phyloP scores from a whole-genome alignment of 495 filamentous ascomycete species.

The Podospora bellae-mahoneyi region DNA sequence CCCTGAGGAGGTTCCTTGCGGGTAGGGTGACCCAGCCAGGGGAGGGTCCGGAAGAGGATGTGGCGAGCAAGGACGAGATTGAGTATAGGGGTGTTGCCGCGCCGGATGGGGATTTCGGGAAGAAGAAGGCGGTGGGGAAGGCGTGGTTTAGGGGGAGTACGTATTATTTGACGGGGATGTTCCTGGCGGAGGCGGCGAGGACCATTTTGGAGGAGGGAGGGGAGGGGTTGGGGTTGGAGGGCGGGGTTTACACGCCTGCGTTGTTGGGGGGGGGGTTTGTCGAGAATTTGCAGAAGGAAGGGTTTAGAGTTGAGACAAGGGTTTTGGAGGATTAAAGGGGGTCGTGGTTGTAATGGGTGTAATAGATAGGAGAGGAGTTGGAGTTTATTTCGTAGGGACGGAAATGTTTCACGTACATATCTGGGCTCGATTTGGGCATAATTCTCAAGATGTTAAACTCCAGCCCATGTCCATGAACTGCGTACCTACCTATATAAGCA shows the following conservation, averaged over 20 bases:
- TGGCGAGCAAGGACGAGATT: constrained; percentile 52
- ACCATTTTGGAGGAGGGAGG: constrained; percentile 61
- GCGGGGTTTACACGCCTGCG: constrained; percentile 73
- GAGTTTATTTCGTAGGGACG: no score
- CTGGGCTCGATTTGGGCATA: no score
- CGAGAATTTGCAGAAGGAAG: neutral
- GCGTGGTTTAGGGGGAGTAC: constrained; percentile 58
- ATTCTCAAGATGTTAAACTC: no score
- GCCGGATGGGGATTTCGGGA: constrained; percentile 47
- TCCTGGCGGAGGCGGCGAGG: constrained; percentile 67
- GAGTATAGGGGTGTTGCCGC: constrained; percentile 65
- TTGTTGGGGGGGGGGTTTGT: constrained; percentile 53
- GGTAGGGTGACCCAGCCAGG: constrained; percentile 61
- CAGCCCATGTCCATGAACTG: no score
- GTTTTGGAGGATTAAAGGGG: neutral
- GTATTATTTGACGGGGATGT: constrained; percentile 68
- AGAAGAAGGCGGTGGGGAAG: constrained; percentile 55
- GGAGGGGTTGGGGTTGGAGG: constrained; percentile 47
- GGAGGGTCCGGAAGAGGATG: constrained; percentile 59
- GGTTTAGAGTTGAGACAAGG: neutral
- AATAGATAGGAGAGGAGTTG: no score
- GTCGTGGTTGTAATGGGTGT: no score
- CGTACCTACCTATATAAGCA: no score
- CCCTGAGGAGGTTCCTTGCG: constrained; percentile 33
- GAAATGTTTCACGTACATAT: no score